A percentile compares a stretch with the other conserved stretches of the same genome.
These are phyloP conservation scores for Cercospora canescens DNA, from an alignment of 2,329 filamentous ascomycete genomes.

Conservation along the genomic window DNA sequence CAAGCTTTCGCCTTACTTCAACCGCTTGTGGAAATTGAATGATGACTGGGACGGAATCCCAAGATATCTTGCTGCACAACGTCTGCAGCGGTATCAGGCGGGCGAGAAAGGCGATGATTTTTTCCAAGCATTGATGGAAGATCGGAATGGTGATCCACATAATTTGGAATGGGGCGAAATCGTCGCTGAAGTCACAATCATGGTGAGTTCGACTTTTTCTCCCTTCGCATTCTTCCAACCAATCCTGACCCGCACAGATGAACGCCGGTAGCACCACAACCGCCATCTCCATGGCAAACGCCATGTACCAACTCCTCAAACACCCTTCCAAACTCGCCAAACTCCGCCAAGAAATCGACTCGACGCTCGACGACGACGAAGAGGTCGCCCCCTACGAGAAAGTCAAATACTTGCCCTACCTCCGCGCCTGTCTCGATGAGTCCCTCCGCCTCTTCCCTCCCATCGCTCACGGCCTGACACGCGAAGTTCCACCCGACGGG, in stretches of 20 bases:
- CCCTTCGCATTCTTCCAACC: too few relatives aligned
- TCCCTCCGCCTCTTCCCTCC: slow-evolving; percentile 22
- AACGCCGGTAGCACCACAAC: slow-evolving; percentile 49
- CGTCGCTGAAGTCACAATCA: slow-evolving; percentile 56
- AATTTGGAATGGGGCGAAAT: slow-evolving; percentile 60
- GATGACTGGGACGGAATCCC: slow-evolving; percentile 50
- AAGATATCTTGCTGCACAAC: slow-evolving; percentile 46
- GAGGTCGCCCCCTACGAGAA: slow-evolving; percentile 38
- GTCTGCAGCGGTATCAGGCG: slow-evolving; percentile 47
- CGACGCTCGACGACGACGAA: slow-evolving; percentile 47
- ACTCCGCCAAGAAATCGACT: slow-evolving; percentile 23
- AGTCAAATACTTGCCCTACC: slow-evolving; percentile 26
- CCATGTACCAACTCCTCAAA: slow-evolving; percentile 42
- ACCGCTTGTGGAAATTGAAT: slow-evolving; percentile 41
- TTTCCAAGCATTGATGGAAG: slow-evolving; percentile 58
- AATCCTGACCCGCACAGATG: too few relatives aligned
- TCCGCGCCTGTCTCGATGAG: slow-evolving; percentile 23
- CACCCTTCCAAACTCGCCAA: slow-evolving; percentile 38
- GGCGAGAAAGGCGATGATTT: slow-evolving; percentile 62
- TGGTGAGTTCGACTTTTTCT: slow-evolving; percentile 26
- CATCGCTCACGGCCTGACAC: slow-evolving; percentile 20
- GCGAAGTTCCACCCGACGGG: slow-evolving; percentile 19
- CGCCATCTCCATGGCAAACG: slow-evolving; percentile 41
- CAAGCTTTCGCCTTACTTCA: slow-evolving; percentile 47
- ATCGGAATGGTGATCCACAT: slow-evolving; percentile 46